Conservation (phyloP, 1,284 basidiomycete species). For the Salmacisia buchloeana region DNA sequence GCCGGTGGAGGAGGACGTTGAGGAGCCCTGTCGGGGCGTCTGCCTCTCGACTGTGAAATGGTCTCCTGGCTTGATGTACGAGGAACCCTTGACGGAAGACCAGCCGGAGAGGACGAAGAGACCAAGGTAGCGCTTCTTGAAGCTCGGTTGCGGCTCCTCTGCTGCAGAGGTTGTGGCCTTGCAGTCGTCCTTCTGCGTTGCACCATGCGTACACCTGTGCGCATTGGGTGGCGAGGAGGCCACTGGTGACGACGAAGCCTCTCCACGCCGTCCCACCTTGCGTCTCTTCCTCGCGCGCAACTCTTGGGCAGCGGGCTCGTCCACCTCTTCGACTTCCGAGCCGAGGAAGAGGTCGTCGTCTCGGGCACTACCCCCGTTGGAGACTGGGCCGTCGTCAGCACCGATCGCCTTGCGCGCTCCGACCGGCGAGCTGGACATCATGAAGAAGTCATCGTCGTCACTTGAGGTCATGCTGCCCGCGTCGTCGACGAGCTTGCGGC, state of each 20-base stretch:
- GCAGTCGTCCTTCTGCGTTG: too few species aligned
- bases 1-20: conserved; percentile 4
- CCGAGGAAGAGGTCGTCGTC: not conserved
- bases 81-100: conserved; percentile 42
- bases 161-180: too few species aligned
- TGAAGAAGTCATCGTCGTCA: conserved; percentile 5
- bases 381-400: not conserved
- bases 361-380: not conserved
- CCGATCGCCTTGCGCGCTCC: not conserved
- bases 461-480: too few species aligned
- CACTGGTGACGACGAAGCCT: not conserved
- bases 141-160: not conserved
- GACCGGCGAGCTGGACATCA: not conserved
- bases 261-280: not conserved
- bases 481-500: too few species aligned
- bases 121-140: conserved; percentile 29
- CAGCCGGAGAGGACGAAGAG: conserved; percentile 45
- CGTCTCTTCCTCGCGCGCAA: not conserved
- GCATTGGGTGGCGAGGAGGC: too few species aligned
- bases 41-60: conserved; percentile 35
- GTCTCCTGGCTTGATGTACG: conserved; percentile 39
- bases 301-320: not conserved
- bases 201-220: too few species aligned
- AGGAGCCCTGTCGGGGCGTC: conserved; percentile 18
- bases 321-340: conserved; percentile 5